phyloP scores from a whole-genome alignment of 1,284 basidiomycete genomes.

The Fomitopsis betulina region DNA sequence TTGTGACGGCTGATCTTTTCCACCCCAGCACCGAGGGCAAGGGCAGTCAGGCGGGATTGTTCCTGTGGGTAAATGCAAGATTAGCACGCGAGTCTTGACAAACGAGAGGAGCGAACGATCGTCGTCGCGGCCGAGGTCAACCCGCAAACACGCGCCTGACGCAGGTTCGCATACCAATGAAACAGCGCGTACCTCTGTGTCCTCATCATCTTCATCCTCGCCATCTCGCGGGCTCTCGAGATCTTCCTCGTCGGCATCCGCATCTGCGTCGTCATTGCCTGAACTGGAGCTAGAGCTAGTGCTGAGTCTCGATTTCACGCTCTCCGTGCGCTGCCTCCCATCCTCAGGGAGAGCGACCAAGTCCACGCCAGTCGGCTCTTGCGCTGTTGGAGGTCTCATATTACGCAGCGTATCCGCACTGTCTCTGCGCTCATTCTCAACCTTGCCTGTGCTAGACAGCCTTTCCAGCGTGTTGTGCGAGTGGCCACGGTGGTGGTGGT shows the following conservation, averaged over 20 bases:
- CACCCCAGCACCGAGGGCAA: slow-evolving; percentile 51
- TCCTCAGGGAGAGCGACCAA: background rate
- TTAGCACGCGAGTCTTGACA: background rate
- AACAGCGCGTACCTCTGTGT: slow-evolving; percentile 9
- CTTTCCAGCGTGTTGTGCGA: slow-evolving; percentile 9
- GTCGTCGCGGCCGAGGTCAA: slow-evolving; percentile 3
- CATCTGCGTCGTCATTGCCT: slow-evolving; percentile 8
- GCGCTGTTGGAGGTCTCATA: slow-evolving; percentile 7
- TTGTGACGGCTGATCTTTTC: slow-evolving; percentile 66
- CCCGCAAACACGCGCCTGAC: slow-evolving; percentile 2
- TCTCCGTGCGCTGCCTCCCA: slow-evolving; percentile 6
- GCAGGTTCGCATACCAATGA: background rate
- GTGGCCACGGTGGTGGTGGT: slow-evolving; percentile 13
- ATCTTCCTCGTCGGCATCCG: slow-evolving; percentile 12
- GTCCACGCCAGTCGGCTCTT: slow-evolving; percentile 4
- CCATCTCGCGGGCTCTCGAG: slow-evolving; percentile 14
- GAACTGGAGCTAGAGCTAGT: slow-evolving; percentile 9
- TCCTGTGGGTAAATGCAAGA: slow-evolving; percentile 6
- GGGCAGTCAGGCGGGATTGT: slow-evolving; percentile 31
- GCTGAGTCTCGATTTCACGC: slow-evolving; percentile 6
- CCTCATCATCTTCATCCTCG: slow-evolving; percentile 18
- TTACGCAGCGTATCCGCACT: slow-evolving; percentile 24
- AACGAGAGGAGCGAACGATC: background rate
- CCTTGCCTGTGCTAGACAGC: background rate
- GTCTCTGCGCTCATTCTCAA: slow-evolving; percentile 18